Conservation (phyloP, 2,329 filamentous ascomycete species). For the Immersiporthe knoxdaviesiana region DNA sequence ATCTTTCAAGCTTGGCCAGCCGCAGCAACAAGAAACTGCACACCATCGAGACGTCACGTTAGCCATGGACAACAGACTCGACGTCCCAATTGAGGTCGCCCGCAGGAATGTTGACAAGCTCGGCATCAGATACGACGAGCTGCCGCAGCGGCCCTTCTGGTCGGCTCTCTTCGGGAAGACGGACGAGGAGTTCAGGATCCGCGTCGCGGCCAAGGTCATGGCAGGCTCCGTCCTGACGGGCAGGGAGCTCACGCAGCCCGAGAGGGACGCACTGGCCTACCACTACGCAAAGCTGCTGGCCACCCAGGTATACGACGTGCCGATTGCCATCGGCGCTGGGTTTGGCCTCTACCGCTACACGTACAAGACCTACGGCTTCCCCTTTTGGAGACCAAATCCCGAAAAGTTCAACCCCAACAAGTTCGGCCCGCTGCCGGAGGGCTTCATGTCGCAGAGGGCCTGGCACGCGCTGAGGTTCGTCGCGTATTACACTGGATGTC, state of each 20-base stretch:
- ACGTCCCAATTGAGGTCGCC: slow-evolving; percentile 8
- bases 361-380: slow-evolving; percentile 43
- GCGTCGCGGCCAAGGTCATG: slow-evolving; percentile 24
- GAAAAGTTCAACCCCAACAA: slow-evolving; percentile 37
- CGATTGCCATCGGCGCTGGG: slow-evolving; percentile 34
- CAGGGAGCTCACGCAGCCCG: slow-evolving; percentile 33
- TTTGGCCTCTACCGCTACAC: slow-evolving; percentile 36
- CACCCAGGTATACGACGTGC: slow-evolving; percentile 38
- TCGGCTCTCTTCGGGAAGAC: slow-evolving; percentile 4
- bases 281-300: slow-evolving; percentile 35
- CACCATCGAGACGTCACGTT: background rate
- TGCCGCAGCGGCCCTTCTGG: slow-evolving; percentile 26
- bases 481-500: slow-evolving; percentile 38
- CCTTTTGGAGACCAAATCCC: slow-evolving; percentile 44
- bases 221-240: slow-evolving; percentile 12
- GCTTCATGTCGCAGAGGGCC: slow-evolving; percentile 32
- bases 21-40: background rate
- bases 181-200: slow-evolving; percentile 3
- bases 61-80: background rate
- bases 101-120: slow-evolving; percentile 25
- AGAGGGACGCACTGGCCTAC: slow-evolving; percentile 36
- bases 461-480: slow-evolving; percentile 46
- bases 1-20: background rate
- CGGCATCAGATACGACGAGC: slow-evolving; percentile 26
- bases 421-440: slow-evolving; percentile 40